Conservation (phyloP, 2,329 filamentous ascomycete species). For the Alternaria ventricosa region DNA sequence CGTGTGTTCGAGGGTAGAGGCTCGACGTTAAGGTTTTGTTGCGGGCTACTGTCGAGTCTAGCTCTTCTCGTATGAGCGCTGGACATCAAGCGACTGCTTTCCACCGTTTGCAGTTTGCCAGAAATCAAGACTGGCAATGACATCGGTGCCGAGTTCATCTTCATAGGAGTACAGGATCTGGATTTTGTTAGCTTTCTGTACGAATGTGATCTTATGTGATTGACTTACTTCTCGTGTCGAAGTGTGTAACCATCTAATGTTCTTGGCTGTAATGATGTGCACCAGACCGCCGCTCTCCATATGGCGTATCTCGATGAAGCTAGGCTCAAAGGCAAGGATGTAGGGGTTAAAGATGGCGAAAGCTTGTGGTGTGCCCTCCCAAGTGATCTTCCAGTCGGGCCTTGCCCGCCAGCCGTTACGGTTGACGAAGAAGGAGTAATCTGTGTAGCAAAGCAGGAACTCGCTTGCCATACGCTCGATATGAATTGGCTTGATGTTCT, state of each 20-base stretch:
- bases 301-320: constrained; percentile 95
- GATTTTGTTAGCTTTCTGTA: constrained; percentile 17
- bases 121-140: constrained; percentile 95
- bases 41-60: constrained; percentile 10
- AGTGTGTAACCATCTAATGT: constrained; percentile 96
- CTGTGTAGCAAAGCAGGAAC: constrained; percentile 96
- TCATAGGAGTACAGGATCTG: constrained; percentile 98
- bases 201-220: background rate
- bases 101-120: constrained; percentile 63
- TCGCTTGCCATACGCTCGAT: constrained; percentile 97
- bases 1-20: constrained; percentile 7
- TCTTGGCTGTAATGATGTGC: constrained; percentile 95
- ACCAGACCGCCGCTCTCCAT: constrained; percentile 91
- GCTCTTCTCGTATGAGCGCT: constrained; percentile 36
- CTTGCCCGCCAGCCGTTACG: constrained; percentile 96
- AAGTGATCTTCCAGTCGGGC: constrained; percentile 96
- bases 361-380: constrained; percentile 90
- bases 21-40: constrained; percentile 2
- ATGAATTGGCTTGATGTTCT: constrained; percentile 92
- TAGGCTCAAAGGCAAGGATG: constrained; percentile 95
- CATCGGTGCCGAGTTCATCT: constrained; percentile 90
- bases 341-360: constrained; percentile 97
- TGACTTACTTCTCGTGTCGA: constrained; percentile 86
- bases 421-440: constrained; percentile 99
- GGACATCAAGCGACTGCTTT: constrained; percentile 36